Percentiles rank a stretch among this genome's conserved stretches.
phyloP scores from a whole-genome alignment of 805 yeast species.

The Wickerhamomyces alni region DNA sequence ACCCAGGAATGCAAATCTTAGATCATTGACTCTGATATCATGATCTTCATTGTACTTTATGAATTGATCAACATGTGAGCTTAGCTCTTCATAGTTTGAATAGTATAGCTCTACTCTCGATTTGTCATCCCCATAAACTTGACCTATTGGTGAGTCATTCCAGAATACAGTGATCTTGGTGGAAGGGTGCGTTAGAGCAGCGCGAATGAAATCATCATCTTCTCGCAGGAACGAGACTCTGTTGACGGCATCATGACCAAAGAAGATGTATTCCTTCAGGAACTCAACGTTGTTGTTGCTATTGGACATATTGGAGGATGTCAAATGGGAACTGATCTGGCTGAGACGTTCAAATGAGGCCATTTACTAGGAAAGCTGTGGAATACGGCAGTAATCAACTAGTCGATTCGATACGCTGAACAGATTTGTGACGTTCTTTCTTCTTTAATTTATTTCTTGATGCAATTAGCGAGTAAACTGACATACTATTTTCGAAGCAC shows the following conservation, averaged over 20 bases:
- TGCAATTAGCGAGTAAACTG: no score
- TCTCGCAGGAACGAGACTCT: slow-evolving; percentile 53
- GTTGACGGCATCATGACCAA: slow-evolving; percentile 48
- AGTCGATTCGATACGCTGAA: no score
- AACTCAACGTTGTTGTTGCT: background rate
- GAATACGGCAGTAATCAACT: no score
- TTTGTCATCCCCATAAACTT: background rate
- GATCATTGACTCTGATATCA: slow-evolving; percentile 24
- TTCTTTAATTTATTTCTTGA: no score
- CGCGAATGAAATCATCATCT: slow-evolving; percentile 39
- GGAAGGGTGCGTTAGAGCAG: slow-evolving; percentile 33
- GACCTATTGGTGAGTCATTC: slow-evolving; percentile 21
- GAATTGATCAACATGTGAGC: slow-evolving; percentile 12
- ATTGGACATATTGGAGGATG: background rate
- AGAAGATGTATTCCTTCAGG: slow-evolving; percentile 21
- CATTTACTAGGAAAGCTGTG: no score
- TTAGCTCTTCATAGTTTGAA: slow-evolving; percentile 12
- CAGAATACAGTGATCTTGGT: slow-evolving; percentile 36
- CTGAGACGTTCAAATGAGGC: background rate
- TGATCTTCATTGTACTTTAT: slow-evolving; percentile 4
- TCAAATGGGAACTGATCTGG: background rate
- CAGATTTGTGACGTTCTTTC: no score
- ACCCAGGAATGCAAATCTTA: slow-evolving; percentile 43
- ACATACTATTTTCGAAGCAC: no score
- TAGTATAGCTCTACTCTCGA: slow-evolving; percentile 4